Base-by-base conservation (phyloP, 371 early-diverging fungal species). In the Mortierella sp. region DNA sequence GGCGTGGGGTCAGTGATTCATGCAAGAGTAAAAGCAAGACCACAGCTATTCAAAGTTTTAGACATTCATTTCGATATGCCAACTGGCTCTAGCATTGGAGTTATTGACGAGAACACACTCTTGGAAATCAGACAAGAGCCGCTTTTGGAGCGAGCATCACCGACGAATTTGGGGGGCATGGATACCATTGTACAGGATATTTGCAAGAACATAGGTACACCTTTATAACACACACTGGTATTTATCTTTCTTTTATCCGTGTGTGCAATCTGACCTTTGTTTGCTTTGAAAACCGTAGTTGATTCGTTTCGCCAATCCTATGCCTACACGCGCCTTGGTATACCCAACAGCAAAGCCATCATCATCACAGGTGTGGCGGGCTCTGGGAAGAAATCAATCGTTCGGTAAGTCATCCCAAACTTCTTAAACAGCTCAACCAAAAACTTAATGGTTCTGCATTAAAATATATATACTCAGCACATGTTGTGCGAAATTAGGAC, bases 311-410 rank as follows among this genome's bases (percentile, higher is more conserved):
- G 53, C 16, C 66, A 58, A 4, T 65, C 40, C 4, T 67, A 75
- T 8, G 75, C 81, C 8, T 81, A 81, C 40, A 60, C 53, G 24
- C 65, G 62, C 1, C 58, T 81, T 28, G 66, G 60, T 53, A 81
- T 81, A 48, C 81, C 81, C 15, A 81, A 76, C 70, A 76, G 55
- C n/a, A 75, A 75, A 52, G 72, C 76, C 3, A 70, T 60, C 0
- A 60, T 81, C 24, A 47, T 81, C 38, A 72, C 76, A 32, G 81
- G 81, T 16, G 72, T 69, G 4, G 65, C 76, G 47, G 81, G 81
- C 19, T 72, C 81, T 5, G 81, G 81, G n/a, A 81, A 81, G 61
- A 75, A 81, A n/a, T 47, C 70, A 0, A 1, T 81, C 10, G 57
- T 72, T 9, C 61, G 57, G 74, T 70, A 67, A 32, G 73, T 11